Conservation (phyloP, 345 rosid genomes). For the Carallia pectinifolia region DNA sequence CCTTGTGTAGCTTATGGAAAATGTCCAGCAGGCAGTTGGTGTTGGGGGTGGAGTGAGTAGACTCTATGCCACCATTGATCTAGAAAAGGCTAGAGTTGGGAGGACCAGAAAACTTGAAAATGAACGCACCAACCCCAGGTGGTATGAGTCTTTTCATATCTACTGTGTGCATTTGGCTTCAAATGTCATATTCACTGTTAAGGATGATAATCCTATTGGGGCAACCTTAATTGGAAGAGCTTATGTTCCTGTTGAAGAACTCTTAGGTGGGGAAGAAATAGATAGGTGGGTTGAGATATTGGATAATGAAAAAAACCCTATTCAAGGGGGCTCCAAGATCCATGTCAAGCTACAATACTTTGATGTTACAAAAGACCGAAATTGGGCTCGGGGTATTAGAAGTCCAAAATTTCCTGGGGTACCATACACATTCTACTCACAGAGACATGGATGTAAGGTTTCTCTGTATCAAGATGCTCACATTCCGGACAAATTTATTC, state of each 20-base stretch:
- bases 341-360: slow-evolving; percentile 88
- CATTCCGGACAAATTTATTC: slow-evolving; percentile 75
- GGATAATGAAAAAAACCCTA: slow-evolving; percentile 63
- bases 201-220: slow-evolving; percentile 86
- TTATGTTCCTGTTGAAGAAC: slow-evolving; percentile 67
- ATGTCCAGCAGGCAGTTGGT: slow-evolving; percentile 76
- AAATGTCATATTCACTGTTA: slow-evolving; percentile 78
- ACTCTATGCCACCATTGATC: slow-evolving; percentile 82
- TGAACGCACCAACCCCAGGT: slow-evolving; percentile 57
- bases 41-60: slow-evolving; percentile 73
- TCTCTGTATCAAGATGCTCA: slow-evolving; percentile 96
- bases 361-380: slow-evolving; percentile 65
- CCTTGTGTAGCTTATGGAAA: slow-evolving; percentile 57
- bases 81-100: slow-evolving; percentile 93
- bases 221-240: slow-evolving; percentile 92
- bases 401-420: slow-evolving; percentile 86
- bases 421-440: slow-evolving; percentile 83
- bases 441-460: slow-evolving; percentile 86
- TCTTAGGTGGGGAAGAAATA: slow-evolving; percentile 73
- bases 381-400: slow-evolving; percentile 60
- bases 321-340: slow-evolving; percentile 63
- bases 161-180: slow-evolving; percentile 90
- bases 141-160: slow-evolving; percentile 91
- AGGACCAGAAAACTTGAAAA: slow-evolving; percentile 69
- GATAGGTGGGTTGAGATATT: slow-evolving; percentile 84